Evolutionary conservation across 345 rosid species (phyloP).

Genomic region (Turnera subulata): DNA sequence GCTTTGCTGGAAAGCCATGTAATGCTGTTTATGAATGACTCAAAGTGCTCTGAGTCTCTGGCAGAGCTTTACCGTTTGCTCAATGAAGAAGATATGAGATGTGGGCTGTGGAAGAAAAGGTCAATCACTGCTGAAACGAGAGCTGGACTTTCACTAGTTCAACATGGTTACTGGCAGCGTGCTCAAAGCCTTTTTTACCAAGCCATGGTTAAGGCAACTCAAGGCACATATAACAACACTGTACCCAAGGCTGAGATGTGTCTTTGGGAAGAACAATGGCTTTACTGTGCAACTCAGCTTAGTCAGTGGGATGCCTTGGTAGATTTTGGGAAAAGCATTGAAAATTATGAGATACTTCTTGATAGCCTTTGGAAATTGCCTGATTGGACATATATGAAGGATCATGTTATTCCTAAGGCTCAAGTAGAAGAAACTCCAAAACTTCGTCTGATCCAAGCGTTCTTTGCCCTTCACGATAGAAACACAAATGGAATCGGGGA

Average conservation of each 20-base stretch:
- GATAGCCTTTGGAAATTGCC: constrained; percentile 95
- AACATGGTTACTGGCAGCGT: constrained; percentile 98
- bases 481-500: constrained; percentile 76
- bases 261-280: constrained; percentile 99
- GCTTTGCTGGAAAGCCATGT: constrained; percentile 96
- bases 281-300: constrained; percentile 87
- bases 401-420: constrained; percentile 95
- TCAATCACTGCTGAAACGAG: constrained; percentile 89
- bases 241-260: constrained; percentile 99
- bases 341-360: constrained; percentile 90
- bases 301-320: constrained; percentile 98
- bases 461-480: constrained; percentile 87
- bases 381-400: constrained; percentile 92
- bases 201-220: constrained; percentile 99
- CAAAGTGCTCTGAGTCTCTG: constrained; percentile 90
- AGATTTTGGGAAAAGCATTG: constrained; percentile 88
- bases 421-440: constrained; percentile 99
- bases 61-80: constrained; percentile 94
- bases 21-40: constrained; percentile 78
- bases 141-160: constrained; percentile 95
- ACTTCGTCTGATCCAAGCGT: constrained; percentile 85
- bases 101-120: constrained; percentile 97
- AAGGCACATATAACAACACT: constrained; percentile 90
- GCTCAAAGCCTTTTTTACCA: constrained; percentile 90
- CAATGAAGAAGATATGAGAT: constrained; percentile 99